These are phyloP conservation scores for Crithidia bombi DNA, from an alignment of 208 protist genomes.

Conservation along the genomic window DNA sequence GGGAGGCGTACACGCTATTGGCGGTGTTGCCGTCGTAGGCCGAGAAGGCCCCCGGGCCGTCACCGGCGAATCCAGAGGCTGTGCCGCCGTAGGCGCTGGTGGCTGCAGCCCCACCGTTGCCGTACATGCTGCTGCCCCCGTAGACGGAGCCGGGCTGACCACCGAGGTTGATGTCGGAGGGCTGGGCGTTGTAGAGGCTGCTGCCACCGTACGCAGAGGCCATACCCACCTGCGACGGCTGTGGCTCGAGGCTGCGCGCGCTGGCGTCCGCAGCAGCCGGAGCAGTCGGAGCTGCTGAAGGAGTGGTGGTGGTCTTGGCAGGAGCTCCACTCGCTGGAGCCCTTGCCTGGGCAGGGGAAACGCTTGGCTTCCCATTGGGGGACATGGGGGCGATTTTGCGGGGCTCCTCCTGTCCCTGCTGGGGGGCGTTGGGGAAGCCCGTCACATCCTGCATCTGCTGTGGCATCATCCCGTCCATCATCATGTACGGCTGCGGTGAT, in stretches of 20 bases:
- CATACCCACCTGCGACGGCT: background rate
- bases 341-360: background rate
- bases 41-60: constrained; percentile 10
- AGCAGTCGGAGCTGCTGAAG: background rate
- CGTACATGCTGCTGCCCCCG: constrained; percentile 33
- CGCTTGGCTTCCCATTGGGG: background rate
- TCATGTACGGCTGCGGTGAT: background rate
- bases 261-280: background rate
- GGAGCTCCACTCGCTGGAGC: background rate
- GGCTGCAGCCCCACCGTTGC: background rate
- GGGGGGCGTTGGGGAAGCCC: background rate
- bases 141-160: background rate
- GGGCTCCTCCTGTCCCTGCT: background rate
- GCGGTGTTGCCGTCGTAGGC: constrained; percentile 13
- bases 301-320: background rate
- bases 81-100: constrained; percentile 17
- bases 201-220: constrained; percentile 22
- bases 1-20: constrained; percentile 8
- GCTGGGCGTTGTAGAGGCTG: constrained; percentile 24
- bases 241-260: background rate
- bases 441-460: constrained; percentile 4
- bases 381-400: background rate
- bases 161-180: constrained; percentile 1
- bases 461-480: background rate
- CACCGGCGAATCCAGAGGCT: background rate